phyloP scores from a whole-genome alignment of 768 basidiomycete species.

The Coprinopsis sp. region DNA sequence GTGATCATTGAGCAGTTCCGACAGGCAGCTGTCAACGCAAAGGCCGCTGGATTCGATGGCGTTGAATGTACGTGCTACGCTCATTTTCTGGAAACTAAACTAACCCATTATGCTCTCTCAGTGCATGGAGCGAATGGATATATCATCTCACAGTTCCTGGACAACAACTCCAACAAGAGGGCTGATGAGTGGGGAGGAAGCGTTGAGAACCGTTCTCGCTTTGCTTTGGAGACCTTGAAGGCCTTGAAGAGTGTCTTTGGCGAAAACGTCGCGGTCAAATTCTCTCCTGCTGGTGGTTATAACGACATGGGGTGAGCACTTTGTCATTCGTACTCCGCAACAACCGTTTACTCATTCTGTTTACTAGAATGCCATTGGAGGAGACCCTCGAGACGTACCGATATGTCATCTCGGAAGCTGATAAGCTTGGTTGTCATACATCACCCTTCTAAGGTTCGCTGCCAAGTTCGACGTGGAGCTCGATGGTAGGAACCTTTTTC shows the following conservation, averaged over 20 bases:
- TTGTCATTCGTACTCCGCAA: neutral
- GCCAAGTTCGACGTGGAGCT: constrained; percentile 2
- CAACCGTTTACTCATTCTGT: neutral
- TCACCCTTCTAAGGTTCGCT: constrained; percentile 6
- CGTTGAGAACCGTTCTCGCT: constrained; percentile 51
- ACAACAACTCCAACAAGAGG: constrained; percentile 35
- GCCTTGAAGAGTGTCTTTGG: constrained; percentile 20
- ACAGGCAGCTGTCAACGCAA: constrained; percentile 1
- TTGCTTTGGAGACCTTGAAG: constrained; percentile 48
- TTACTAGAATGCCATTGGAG: constrained; percentile 32
- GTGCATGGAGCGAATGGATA: constrained; percentile 44
- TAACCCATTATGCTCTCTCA: constrained; percentile 10
- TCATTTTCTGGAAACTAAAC: neutral
- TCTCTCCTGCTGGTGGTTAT: constrained; percentile 15
- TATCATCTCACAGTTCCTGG: constrained; percentile 47
- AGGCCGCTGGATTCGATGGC: constrained; percentile 26
- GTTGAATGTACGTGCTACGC: constrained; percentile 37
- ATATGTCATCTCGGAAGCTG: constrained; percentile 33
- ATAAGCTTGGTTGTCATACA: constrained; percentile 25
- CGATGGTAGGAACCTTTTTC: neutral
- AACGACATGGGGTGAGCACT: constrained; percentile 16
- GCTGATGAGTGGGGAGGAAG: constrained; percentile 60
- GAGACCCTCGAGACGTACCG: constrained; percentile 34
- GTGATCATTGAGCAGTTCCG: constrained; percentile 34
- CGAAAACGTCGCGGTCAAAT: constrained; percentile 14